phyloP scores from a whole-genome alignment of 257 asterid species.

The Solanum arcanum region DNA sequence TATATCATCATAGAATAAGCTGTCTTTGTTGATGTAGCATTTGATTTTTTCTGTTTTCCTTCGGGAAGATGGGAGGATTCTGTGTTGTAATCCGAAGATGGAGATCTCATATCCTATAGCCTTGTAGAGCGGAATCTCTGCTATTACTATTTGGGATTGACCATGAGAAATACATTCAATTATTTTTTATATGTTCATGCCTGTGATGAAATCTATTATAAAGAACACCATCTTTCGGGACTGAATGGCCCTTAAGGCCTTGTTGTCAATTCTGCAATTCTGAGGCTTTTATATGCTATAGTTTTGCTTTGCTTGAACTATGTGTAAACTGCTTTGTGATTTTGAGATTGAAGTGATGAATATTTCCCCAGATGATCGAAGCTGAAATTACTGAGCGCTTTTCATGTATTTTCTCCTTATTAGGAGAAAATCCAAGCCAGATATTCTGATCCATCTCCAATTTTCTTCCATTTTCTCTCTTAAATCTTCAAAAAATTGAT shows the following conservation, averaged over 20 bases:
- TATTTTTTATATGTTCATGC: background rate
- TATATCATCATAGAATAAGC: slow-evolving; percentile 10
- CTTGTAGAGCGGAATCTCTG: slow-evolving; percentile 55
- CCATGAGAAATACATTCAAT: slow-evolving; percentile 53
- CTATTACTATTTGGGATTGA: slow-evolving; percentile 52
- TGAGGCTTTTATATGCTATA: slow-evolving; percentile 27
- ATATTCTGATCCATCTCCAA: slow-evolving; percentile 37
- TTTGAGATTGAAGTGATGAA: slow-evolving; percentile 52
- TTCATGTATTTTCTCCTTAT: slow-evolving; percentile 15
- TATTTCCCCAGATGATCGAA: slow-evolving; percentile 96
- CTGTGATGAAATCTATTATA: slow-evolving; percentile 34
- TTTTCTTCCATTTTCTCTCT: no score
- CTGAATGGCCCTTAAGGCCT: slow-evolving; percentile 44
- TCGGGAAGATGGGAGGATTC: no score
- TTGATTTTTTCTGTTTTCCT: background rate
- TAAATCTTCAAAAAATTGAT: background rate
- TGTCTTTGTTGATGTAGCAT: background rate
- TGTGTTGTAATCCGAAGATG: slow-evolving; percentile 3
- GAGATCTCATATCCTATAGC: slow-evolving; percentile 71
- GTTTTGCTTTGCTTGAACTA: no score
- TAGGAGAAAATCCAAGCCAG: slow-evolving; percentile 45
- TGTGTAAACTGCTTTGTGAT: background rate
- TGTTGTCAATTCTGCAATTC: slow-evolving; percentile 68
- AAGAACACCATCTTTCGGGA: slow-evolving; percentile 76
- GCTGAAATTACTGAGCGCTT: slow-evolving; percentile 74